phyloP scores from a whole-genome alignment of 306 rosid genomes.

The Fragaria iinumae region DNA sequence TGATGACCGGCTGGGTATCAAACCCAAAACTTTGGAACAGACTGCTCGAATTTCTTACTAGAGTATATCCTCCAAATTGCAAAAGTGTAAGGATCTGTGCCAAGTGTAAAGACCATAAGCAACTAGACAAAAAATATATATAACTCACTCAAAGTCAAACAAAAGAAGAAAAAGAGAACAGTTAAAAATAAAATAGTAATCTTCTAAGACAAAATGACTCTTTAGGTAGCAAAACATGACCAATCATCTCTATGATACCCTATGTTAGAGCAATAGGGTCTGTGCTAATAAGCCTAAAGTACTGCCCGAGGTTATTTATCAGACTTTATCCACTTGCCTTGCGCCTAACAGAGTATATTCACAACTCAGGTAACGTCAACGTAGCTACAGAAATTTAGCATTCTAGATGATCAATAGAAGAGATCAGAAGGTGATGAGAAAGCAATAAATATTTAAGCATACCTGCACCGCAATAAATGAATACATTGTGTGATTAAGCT shows the following conservation, averaged over 20 bases:
- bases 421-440: constrained; percentile 10
- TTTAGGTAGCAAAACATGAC: neutral
- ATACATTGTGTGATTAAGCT: constrained; percentile 90
- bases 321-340: neutral
- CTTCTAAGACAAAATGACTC: neutral
- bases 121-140: constrained; percentile 21
- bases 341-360: neutral
- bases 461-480: constrained; percentile 97
- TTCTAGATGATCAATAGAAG: constrained; percentile 3
- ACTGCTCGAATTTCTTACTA: constrained; percentile 85
- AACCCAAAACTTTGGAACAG: constrained; percentile 89
- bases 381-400: neutral
- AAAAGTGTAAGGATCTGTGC: constrained; percentile 80
- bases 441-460: constrained; percentile 28
- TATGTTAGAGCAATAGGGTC: neutral
- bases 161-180: neutral
- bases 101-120: constrained; percentile 16
- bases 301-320: neutral
- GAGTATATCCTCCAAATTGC: constrained; percentile 98
- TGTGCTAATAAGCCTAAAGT: neutral
- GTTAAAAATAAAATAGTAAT: neutral
- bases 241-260: neutral
- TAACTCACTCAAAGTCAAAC: constrained; percentile 11
- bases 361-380: neutral
- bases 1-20: constrained; percentile 90